phyloP scores from a whole-genome alignment of 192 early-diverging fungal genomes.

The Phlyctochytrium bullatum region DNA sequence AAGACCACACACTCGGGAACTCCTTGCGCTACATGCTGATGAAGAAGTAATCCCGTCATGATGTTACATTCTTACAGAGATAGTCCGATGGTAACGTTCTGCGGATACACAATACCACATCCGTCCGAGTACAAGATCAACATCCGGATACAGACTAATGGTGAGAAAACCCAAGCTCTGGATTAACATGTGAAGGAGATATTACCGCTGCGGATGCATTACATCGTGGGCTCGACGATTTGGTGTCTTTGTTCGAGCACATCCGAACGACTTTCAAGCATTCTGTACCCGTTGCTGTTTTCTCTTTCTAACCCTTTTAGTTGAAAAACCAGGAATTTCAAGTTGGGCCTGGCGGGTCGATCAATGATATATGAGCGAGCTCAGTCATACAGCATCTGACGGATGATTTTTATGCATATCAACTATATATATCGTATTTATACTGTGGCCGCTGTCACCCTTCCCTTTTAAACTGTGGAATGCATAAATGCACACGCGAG shows the following conservation, averaged over 20 bases:
- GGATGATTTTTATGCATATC: too few species aligned
- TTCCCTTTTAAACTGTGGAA: too few species aligned
- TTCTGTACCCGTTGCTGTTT: too few species aligned
- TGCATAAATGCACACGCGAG: too few species aligned
- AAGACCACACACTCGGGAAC: conserved; percentile 98
- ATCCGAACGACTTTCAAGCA: conserved; percentile 62
- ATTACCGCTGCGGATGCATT: conserved; percentile 84
- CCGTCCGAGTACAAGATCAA: conserved; percentile 92
- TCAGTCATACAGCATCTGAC: too few species aligned
- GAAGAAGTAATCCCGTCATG: conserved; percentile 74
- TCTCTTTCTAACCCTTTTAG: too few species aligned
- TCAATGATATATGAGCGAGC: too few species aligned
- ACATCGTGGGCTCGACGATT: conserved; percentile 82
- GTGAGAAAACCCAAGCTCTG: conserved; percentile 31
- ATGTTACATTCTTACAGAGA: not conserved
- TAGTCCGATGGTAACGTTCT: conserved; percentile 84
- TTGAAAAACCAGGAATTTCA: too few species aligned
- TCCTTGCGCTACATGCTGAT: conserved; percentile 88
- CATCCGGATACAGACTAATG: conserved; percentile 89
- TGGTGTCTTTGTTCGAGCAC: conserved; percentile 69
- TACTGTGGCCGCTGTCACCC: too few species aligned
- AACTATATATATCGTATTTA: too few species aligned
- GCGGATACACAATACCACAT: conserved; percentile 96
- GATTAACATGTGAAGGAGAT: conserved; percentile 36
- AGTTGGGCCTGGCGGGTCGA: too few species aligned